Evolutionary conservation across 768 basidiomycete genomes (phyloP), one percentile per base, ranked within the genome.

Genomic region (Russula compacta): DNA sequence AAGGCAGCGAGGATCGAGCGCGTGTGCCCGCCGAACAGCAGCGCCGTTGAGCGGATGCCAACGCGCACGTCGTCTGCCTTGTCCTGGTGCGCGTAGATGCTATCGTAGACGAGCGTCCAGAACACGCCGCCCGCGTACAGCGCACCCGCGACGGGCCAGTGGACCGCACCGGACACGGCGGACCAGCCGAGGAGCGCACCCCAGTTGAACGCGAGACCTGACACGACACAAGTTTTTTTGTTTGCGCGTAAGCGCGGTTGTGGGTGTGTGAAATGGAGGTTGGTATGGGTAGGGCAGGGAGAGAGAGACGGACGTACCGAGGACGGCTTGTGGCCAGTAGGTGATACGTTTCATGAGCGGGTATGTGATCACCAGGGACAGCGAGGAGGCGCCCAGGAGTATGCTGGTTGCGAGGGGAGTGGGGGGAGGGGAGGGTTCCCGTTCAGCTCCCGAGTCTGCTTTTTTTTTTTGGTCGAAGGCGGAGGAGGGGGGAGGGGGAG

Each of bases 41-140:
- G 79, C 2, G 97, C 97, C 2, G 94, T 99, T 12, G 94, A 97
- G 61, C 86, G 90, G 71, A 99, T 95, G 39, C 91, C 92, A 24
- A 83, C 91, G 46, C 81, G 76, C 53, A 90, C 77, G 69, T 99
- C 97, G 76, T 99, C 97, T 15, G 64, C 69, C 75, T 98, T 99
- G 75, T 99, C 97, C 89, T 98, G 95, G 72, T 99, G 97, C 3
- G 97, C 97, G 69, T 98, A 98, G 66, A 98, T 93, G 52, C 87
- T 95, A 68, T 99, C 97, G 70, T 98, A 99, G 1, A 97, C 90
- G 47, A 99, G 80, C 52, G 95, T 95, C 94, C 95, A 98, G 68
- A 84, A 84, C 32, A 94, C 75, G 24, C 92, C 90, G 8, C 95
- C 92, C 1, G 87, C 85, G 69, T 98, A 98, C 12, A 99, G 79